Conservation (phyloP, 2,329 filamentous ascomycete genomes). For the Cytospora piceae region DNA sequence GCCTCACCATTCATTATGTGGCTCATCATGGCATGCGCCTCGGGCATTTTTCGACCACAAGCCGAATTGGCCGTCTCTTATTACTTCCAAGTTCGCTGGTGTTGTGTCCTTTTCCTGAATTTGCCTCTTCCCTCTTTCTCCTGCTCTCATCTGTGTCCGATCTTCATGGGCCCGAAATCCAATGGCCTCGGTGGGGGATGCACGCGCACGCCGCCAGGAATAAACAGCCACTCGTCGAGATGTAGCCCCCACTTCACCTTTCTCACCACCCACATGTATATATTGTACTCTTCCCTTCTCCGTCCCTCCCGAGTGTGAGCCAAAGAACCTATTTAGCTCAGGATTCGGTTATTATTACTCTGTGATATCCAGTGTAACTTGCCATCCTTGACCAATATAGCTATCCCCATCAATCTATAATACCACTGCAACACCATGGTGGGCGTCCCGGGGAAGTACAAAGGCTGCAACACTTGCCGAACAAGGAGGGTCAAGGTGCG, state of each 20-base stretch:
- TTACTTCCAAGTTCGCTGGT: background rate
- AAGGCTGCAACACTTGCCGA: conserved; percentile 66
- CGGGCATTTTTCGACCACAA: conserved; percentile 7
- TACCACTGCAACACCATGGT: conserved; percentile 49
- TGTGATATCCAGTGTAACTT: background rate
- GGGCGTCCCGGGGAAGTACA: conserved; percentile 66
- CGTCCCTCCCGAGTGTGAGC: background rate
- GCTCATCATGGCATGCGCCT: conserved; percentile 17
- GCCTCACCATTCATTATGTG: conserved; percentile 19
- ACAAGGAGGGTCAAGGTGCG: conserved; percentile 61
- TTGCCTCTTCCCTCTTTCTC: background rate
- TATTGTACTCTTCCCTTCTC: conserved; percentile 11
- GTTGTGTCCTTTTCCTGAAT: background rate
- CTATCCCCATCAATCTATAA: background rate
- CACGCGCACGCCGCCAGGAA: conserved; percentile 1
- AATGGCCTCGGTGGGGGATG: background rate
- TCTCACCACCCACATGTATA: conserved; percentile 12
- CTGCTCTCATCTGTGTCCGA: background rate
- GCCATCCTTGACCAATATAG: background rate
- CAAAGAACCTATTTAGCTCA: background rate
- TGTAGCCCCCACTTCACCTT: conserved; percentile 20
- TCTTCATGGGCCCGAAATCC: background rate
- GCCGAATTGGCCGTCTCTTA: background rate
- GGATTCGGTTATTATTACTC: background rate
- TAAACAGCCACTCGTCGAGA: background rate